A percentile compares a stretch with the other conserved stretches of the same genome.
phyloP scores from a whole-genome alignment of 768 basidiomycete species.

The Kwoniella mangroviensis region DNA sequence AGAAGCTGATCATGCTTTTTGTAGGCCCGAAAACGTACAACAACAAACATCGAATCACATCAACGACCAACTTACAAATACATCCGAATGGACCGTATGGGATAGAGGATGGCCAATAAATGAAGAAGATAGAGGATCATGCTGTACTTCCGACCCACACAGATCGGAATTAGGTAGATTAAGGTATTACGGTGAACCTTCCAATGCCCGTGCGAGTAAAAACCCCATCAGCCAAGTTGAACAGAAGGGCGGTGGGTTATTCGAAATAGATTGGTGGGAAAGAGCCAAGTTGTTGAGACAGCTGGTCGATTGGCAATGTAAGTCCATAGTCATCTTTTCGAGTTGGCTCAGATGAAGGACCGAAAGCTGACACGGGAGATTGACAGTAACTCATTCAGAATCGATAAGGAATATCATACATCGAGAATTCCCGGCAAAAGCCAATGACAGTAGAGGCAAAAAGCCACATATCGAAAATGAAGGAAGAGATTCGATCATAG shows the following conservation, averaged over 20 bases:
- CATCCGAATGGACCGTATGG: slow-evolving; percentile 53
- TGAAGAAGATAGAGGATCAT: slow-evolving; percentile 44
- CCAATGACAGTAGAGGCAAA: slow-evolving; percentile 22
- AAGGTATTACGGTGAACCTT: slow-evolving; percentile 43
- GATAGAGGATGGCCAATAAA: slow-evolving; percentile 49
- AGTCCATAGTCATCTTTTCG: slow-evolving; percentile 14
- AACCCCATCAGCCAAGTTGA: slow-evolving; percentile 41
- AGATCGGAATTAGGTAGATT: slow-evolving; percentile 40
- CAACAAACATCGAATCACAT: slow-evolving; percentile 43
- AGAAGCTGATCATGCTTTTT: not conserved
- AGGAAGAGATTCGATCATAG: slow-evolving; percentile 18
- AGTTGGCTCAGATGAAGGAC: not conserved
- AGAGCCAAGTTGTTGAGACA: slow-evolving; percentile 42
- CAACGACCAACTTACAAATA: slow-evolving; percentile 32
- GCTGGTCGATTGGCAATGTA: slow-evolving; percentile 54
- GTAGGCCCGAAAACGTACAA: slow-evolving; percentile 47
- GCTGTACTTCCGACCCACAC: slow-evolving; percentile 35
- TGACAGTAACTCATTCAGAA: slow-evolving; percentile 43
- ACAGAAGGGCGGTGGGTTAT: slow-evolving; percentile 43
- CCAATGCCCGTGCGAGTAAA: slow-evolving; percentile 21
- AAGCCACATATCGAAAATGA: slow-evolving; percentile 15
- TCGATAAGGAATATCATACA: slow-evolving; percentile 42
- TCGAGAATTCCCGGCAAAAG: slow-evolving; percentile 27
- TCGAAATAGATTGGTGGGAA: slow-evolving; percentile 50
- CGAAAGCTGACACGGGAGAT: not conserved